phyloP scores from a whole-genome alignment of 176 grass and related monocot genomes.

The Luzula sylvatica region DNA sequence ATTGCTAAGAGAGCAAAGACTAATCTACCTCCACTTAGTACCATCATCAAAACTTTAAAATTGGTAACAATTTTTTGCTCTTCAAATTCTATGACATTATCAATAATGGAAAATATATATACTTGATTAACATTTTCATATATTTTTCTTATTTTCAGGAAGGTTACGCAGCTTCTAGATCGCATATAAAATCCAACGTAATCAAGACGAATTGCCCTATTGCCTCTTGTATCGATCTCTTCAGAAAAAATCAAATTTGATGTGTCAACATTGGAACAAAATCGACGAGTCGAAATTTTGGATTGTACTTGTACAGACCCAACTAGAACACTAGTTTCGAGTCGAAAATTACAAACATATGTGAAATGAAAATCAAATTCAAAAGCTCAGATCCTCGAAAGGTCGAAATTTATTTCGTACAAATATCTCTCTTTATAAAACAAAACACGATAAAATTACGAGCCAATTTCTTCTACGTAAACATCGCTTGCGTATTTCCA shows the following conservation, averaged over 20 bases:
- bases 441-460: slow-evolving; percentile 18
- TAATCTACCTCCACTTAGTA: slow-evolving; percentile 50
- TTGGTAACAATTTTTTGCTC: slow-evolving; percentile 36
- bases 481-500: slow-evolving; percentile 87
- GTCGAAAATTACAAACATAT: no score
- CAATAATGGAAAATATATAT: neutral
- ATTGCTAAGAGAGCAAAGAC: slow-evolving; percentile 72
- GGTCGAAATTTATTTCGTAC: slow-evolving; percentile 35
- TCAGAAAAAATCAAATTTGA: neutral
- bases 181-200: slow-evolving; percentile 62
- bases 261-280: no score
- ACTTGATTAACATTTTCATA: neutral
- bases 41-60: slow-evolving; percentile 46
- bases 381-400: slow-evolving; percentile 1
- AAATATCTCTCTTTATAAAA: slow-evolving; percentile 1
- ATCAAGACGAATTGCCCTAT: slow-evolving; percentile 81
- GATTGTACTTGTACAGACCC: neutral
- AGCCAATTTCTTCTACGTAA: slow-evolving; percentile 37
- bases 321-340: no score
- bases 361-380: slow-evolving; percentile 16
- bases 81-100: neutral
- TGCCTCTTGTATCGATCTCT: slow-evolving; percentile 28
- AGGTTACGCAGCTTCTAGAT: slow-evolving; percentile 70
- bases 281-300: neutral
- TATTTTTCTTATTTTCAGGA: slow-evolving; percentile 38